phyloP scores from a whole-genome alignment of 768 basidiomycete species.

The Mycena maculata region DNA sequence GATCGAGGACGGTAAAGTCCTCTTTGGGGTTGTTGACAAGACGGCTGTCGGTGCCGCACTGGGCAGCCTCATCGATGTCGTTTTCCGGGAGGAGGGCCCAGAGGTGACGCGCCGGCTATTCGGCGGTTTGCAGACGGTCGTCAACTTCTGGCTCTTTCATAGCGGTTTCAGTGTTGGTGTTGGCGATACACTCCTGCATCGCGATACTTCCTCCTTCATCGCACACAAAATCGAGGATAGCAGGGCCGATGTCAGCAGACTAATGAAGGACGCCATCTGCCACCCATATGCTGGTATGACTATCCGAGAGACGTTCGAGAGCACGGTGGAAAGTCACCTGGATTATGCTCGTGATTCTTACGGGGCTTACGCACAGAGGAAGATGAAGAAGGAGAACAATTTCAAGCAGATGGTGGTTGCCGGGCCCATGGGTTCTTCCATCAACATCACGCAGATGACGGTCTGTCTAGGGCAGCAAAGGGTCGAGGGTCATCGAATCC shows the following conservation, averaged over 20 bases:
- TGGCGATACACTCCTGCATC: conserved; percentile 96
- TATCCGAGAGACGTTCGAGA: conserved; percentile 98
- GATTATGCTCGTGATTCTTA: conserved; percentile 96
- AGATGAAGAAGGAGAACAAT: conserved; percentile 98
- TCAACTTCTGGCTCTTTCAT: conserved; percentile 99
- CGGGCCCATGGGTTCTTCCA: conserved; percentile 98
- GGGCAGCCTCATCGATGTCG: conserved; percentile 94
- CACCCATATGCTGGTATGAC: conserved; percentile 98
- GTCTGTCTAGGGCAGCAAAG: conserved; percentile 98
- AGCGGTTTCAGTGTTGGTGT: conserved; percentile 99
- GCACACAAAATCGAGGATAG: conserved; percentile 83
- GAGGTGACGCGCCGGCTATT: conserved; percentile 91
- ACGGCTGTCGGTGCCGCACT: conserved; percentile 98
- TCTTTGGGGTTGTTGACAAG: conserved; percentile 97
- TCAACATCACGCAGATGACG: conserved; percentile 99
- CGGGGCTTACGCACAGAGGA: conserved; percentile 96
- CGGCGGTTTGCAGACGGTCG: conserved; percentile 92
- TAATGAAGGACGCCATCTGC: conserved; percentile 86
- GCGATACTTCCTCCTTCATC: conserved; percentile 87
- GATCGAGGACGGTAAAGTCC: conserved; percentile 96
- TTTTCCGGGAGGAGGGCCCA: conserved; percentile 97
- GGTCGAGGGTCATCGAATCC: conserved; percentile 98
- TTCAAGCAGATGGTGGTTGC: conserved; percentile 99
- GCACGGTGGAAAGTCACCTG: conserved; percentile 87
- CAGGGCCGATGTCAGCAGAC: conserved; percentile 80